phyloP scores from a whole-genome alignment of 1,284 basidiomycete genomes.

The Violaceomyces palustris region DNA sequence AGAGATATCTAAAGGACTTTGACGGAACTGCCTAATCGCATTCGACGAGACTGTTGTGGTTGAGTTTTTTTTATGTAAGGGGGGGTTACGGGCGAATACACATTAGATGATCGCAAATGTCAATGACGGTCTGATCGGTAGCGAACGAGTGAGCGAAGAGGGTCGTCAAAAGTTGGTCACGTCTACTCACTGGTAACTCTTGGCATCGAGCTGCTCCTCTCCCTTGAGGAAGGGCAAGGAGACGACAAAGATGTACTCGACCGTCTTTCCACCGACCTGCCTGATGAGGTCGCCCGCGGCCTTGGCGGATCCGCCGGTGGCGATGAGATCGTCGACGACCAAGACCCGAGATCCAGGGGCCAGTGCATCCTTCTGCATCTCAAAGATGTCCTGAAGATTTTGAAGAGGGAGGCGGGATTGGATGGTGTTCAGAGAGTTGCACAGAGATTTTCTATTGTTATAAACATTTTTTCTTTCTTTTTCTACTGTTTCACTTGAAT shows the following conservation, averaged over 20 bases:
- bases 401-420: background rate
- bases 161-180: no score
- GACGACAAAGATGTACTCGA: conserved; percentile 93
- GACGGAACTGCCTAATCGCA: no score
- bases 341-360: conserved; percentile 73
- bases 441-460: no score
- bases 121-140: no score
- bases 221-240: conserved; percentile 81
- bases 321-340: conserved; percentile 92
- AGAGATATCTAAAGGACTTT: no score
- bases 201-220: conserved; percentile 72
- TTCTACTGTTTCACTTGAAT: no score
- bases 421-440: no score
- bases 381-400: conserved; percentile 91
- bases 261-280: conserved; percentile 72
- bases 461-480: no score
- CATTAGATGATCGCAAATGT: no score
- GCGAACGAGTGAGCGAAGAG: no score
- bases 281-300: conserved; percentile 87
- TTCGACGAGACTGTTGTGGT: conserved; percentile 21
- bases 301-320: conserved; percentile 90
- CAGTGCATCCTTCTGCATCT: conserved; percentile 88
- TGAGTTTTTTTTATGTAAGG: no score
- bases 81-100: no score
- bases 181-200: conserved; percentile 60